Base-by-base conservation (phyloP, 257 asterid species). In the Primulina tabacum region DNA sequence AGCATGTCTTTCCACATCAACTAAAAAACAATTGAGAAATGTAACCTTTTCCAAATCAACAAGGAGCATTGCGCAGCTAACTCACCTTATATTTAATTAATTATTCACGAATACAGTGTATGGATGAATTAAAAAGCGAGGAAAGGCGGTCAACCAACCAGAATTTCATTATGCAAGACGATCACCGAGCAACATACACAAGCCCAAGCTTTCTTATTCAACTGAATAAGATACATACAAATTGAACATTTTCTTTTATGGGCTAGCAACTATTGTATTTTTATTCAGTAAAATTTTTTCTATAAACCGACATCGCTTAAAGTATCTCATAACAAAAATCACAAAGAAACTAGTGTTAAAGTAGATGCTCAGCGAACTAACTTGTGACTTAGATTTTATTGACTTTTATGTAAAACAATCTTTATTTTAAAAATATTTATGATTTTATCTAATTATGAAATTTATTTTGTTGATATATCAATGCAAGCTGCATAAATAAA, bases 1-100 rank as follows among this genome's bases (percentile, higher is more conserved):
- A 32, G 97, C 99, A 71, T 93, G 96, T 65, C 96, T 89, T 81
- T 90, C 99, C 68, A 93, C 97, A 82, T 93, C 99, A 85, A 90
- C 97, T 93, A 24, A 79, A 56, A 69, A 43, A 43, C 62, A 78
- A 55, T 62, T 69, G 28, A 16, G 64, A 58, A 57, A 16, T 1
- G 40, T 61, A 28, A 74, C 58, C 32, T 68, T 69, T 68, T 52
- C 24, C 29, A 50, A 37, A 26, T 10, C 30, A 38, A 35, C 8
- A 18, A 61, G 62, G 52, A 28, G 24, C 7, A 68, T 57, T 33
- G 65, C 5, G 14, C 20, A 10, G 56, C 16, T 37, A 61, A 64
- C 55, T 10, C 6, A 32, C 34, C 18, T 52, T 12, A 30, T 16
- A n/a, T 9, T 26, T 60, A 17, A 43, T 62, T 6, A 47, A 24